Evolutionary conservation across 2,329 filamentous ascomycete genomes (phyloP).

Genomic region (Ascochyta rabiei): DNA sequence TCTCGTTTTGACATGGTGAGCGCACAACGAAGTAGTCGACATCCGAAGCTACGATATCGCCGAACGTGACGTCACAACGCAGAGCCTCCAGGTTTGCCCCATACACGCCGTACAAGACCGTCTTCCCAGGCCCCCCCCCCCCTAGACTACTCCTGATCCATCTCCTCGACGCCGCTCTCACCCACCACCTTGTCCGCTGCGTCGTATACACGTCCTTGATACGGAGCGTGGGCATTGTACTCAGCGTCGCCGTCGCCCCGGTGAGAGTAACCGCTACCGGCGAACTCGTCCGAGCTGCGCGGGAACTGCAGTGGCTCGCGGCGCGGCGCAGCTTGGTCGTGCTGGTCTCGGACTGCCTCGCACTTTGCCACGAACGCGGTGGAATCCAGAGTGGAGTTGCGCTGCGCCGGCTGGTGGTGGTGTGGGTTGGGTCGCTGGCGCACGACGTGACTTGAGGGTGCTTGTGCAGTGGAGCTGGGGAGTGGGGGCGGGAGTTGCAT

Average conservation of each 20-base stretch:
- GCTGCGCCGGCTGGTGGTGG: not conserved
- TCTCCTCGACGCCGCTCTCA: not conserved
- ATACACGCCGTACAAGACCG: not conserved
- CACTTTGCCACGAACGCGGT: not conserved
- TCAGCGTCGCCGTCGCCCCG: not conserved
- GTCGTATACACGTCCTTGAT: not conserved
- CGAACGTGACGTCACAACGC: not conserved
- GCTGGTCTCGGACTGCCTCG: not conserved
- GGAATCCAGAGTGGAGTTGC: not conserved
- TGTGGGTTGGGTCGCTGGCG: not conserved
- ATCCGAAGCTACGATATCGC: not conserved
- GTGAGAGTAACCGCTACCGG: not conserved
- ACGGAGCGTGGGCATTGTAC: too few species aligned
- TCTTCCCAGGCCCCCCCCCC: too few species aligned
- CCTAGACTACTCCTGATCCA: not conserved
- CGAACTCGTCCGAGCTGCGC: not conserved
- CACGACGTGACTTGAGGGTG: not conserved
- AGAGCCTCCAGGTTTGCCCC: not conserved
- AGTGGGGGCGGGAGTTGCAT: not conserved
- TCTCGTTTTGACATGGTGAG: not conserved
- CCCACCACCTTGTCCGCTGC: not conserved
- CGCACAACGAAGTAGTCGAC: too few species aligned
- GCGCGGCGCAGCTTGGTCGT: not conserved
- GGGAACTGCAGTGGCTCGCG: slow-evolving; percentile 1
- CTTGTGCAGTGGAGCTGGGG: too few species aligned